Conservation (phyloP, 768 basidiomycete species). For the Lepiota subincarnata region DNA sequence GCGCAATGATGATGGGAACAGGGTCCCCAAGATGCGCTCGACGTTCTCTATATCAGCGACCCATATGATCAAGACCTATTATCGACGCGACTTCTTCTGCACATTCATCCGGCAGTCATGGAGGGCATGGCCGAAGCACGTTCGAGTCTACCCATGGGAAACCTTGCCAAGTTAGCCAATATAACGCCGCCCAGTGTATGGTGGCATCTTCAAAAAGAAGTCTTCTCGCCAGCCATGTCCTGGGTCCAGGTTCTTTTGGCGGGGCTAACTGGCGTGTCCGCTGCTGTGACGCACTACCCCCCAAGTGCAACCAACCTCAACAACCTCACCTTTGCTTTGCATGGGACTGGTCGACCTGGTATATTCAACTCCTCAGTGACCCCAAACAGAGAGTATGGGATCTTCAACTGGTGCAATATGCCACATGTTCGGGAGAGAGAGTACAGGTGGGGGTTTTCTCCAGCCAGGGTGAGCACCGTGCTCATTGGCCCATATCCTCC, state of each 20-base stretch:
- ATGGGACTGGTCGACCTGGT: slow-evolving; percentile 41
- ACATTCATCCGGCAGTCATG: neutral
- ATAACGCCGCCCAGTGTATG: neutral
- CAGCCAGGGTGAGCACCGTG: neutral
- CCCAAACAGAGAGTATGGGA: slow-evolving; percentile 36
- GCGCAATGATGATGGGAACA: no score
- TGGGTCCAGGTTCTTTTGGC: slow-evolving; percentile 9
- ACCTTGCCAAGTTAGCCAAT: neutral
- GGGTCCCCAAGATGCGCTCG: no score
- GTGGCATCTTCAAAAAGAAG: neutral
- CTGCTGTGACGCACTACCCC: slow-evolving; percentile 33
- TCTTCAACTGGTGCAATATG: slow-evolving; percentile 55
- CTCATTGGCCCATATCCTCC: neutral
- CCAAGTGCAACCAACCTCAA: slow-evolving; percentile 36
- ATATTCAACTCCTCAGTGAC: slow-evolving; percentile 40
- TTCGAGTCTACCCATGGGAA: neutral
- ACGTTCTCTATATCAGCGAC: no score
- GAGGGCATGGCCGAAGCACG: neutral
- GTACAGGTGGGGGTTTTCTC: slow-evolving; percentile 34
- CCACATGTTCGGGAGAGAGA: slow-evolving; percentile 42
- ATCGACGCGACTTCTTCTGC: neutral
- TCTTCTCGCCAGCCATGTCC: slow-evolving; percentile 19
- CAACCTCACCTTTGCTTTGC: slow-evolving; percentile 38
- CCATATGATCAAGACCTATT: neutral
- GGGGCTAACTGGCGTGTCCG: slow-evolving; percentile 14